Evolutionary conservation across 2,329 filamentous ascomycete species (phyloP), one percentile per base, ranked within the genome.

Genomic region (Ambrosiella cleistominuta): DNA sequence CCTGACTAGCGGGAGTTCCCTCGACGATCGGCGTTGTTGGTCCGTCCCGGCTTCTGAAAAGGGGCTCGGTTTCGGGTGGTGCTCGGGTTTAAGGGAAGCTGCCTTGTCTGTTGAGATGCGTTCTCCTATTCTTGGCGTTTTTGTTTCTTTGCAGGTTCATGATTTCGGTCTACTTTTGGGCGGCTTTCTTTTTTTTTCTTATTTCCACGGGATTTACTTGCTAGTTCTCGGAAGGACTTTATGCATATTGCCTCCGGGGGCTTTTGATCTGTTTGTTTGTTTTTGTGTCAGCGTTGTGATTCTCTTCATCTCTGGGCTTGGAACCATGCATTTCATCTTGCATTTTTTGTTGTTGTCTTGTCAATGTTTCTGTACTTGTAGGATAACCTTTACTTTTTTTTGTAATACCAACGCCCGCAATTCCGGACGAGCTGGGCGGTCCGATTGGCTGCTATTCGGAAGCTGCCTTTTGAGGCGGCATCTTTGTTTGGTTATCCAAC

Each of bases 341-440:
- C 39, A 35, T 55, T n/a, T 54, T 55, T 38, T 19, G 19, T 17
- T 44, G 53, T 55, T 55, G 38, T 55, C 53, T 55, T 15, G 13
- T 19, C n/a, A 51, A 51, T 35, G 15, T 51, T 42, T 42, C 4
- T 51, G 47, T 51, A 51, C 50, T 55, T 54, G 47, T 57, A 47
- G 37, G 49, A 58, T 51, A 56, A 45, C 55, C 37, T 58, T 49
- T 54, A 19, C 54, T n/a, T 51, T 17, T n/a, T 51, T 17, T 40
- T 62, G 60, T 62, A 62, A 57, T 58, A 60, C 58, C 53, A 60
- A 47, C 27, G 19, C 37, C 47, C 9, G 4, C 27, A 1, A 51
- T n/a, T 11, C 47, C 19, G 47, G 47, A 7, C 17, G 7, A 9
- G 9, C 17, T n/a, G 47, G 19, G 8, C 9, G 27, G 27, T 27